Percentiles rank a stretch among this genome's conserved stretches.
These are phyloP conservation scores for Planoprotostelium fungivorum DNA, from an alignment of 78 protist species.

Conservation along the genomic window DNA sequence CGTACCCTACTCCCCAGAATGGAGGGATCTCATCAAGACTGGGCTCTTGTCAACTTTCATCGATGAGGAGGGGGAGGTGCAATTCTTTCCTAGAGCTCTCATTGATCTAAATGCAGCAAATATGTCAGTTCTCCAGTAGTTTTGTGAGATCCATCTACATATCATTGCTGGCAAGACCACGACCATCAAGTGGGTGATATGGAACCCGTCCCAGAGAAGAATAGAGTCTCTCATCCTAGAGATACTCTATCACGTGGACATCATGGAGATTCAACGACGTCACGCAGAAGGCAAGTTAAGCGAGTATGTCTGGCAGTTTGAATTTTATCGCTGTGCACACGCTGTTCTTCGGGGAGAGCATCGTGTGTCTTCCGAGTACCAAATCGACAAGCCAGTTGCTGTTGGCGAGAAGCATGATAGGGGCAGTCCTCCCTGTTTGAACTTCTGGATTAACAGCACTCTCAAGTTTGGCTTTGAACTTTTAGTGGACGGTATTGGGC, in stretches of 20 bases:
- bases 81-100: conserved; percentile 1
- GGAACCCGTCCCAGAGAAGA: conserved; percentile 2
- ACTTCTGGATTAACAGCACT: background rate
- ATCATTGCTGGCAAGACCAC: conserved; percentile 1
- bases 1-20: conserved; percentile 2
- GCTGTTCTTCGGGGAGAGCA: conserved; percentile 2
- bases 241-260: background rate
- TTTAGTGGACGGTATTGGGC: conserved; percentile 1
- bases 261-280: background rate
- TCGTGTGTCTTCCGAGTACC: conserved; percentile 2
- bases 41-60: conserved; percentile 1
- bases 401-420: background rate
- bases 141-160: conserved; percentile 1
- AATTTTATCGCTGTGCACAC: conserved; percentile 1
- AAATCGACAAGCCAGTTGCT: conserved; percentile 1
- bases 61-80: conserved; percentile 3
- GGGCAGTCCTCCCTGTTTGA: background rate
- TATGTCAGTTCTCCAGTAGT: conserved; percentile 1
- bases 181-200: background rate
- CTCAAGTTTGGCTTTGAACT: conserved; percentile 1
- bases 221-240: conserved; percentile 1
- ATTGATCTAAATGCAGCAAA: background rate
- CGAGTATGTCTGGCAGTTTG: conserved; percentile 1
- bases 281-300: conserved; percentile 1
- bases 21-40: background rate